Evolutionary conservation across 1,284 basidiomycete species (phyloP).

Genomic region (Rhodofomes roseus): DNA sequence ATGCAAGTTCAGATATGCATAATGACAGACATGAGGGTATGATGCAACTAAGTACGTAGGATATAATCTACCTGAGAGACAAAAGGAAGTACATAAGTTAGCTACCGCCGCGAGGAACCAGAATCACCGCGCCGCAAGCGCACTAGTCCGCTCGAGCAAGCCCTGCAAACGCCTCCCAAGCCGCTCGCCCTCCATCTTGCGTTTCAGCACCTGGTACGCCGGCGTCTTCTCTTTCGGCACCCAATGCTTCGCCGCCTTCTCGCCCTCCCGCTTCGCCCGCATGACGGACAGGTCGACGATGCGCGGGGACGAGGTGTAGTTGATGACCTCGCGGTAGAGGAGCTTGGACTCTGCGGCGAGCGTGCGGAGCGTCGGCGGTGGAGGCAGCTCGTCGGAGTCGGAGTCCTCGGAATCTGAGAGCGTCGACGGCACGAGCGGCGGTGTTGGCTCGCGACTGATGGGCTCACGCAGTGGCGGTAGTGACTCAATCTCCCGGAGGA

Average conservation of each 20-base stretch:
- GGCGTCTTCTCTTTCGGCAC: slow-evolving; percentile 73
- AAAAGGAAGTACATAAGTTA: not conserved
- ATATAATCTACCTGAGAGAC: slow-evolving; percentile 10
- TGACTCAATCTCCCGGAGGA: slow-evolving; percentile 77
- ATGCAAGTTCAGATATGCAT: slow-evolving; percentile 1
- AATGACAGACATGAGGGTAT: slow-evolving; percentile 20
- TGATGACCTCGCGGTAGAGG: slow-evolving; percentile 79
- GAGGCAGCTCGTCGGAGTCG: slow-evolving; percentile 41
- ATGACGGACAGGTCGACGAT: slow-evolving; percentile 79
- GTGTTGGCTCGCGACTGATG: slow-evolving; percentile 47
- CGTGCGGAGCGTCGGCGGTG: slow-evolving; percentile 55
- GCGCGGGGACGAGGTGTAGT: slow-evolving; percentile 73
- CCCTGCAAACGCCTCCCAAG: slow-evolving; percentile 68
- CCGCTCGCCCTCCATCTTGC: slow-evolving; percentile 69
- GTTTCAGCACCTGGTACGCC: slow-evolving; percentile 73
- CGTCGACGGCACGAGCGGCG: slow-evolving; percentile 57
- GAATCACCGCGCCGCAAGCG: slow-evolving; percentile 17
- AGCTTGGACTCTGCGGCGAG: slow-evolving; percentile 78
- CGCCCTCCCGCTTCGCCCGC: slow-evolving; percentile 45
- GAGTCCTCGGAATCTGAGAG: slow-evolving; percentile 63
- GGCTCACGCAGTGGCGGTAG: slow-evolving; percentile 61
- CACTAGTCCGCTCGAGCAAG: slow-evolving; percentile 56
- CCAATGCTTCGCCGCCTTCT: slow-evolving; percentile 52
- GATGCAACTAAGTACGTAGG: slow-evolving; percentile 15
- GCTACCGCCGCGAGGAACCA: not conserved